Evolutionary conservation across 768 basidiomycete genomes (phyloP), one percentile per base, ranked within the genome.

Genomic region (Leccinum arenicola): DNA sequence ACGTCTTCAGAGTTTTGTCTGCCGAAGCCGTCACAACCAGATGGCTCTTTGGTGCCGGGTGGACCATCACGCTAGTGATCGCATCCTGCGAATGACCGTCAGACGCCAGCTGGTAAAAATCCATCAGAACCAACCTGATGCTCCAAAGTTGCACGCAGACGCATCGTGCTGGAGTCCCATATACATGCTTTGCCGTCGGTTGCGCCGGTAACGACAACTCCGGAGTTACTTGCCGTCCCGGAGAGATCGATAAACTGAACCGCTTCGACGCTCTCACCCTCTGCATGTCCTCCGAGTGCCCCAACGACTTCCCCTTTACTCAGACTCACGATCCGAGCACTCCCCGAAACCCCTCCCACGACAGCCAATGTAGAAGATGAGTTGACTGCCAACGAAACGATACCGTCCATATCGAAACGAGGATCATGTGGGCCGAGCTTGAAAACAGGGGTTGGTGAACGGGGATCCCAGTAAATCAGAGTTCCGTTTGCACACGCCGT

Each of bases 161-260:
- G 82, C 81, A 92, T 92, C 25, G 93, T 95, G 52, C 82, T 82
- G 47, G 95, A 80, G 75, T 99, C 97, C 95, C 96, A 99, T 35
- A 98, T 86, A 66, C 91, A 93, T 17, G 87, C 89, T 70, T 93
- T 95, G 0, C 95, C 94, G 68, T 99, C 97, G 4, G 96, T 98
- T 5, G 85, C 94, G 11, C 91, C 95, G 2, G 91, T 93, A 0
- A 93, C 85, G 11, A 87, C 86, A 19, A 91, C 84, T 8, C 64
- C 68, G 7, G 82, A 79, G 4, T 82, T 81, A 8, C 64, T 76
- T 5, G 77, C 80, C 0, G 85, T 82, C 11, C 77, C 79, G 4
- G 86, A 78, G 19, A 95, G 75, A 65, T 95, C 92, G 25, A 95
- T 82, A 69, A 96, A 98, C 52, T 80, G 82, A 36, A 95, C 80